Base-by-base conservation (phyloP, 2,329 filamentous ascomycete genomes). In the Phyllosticta citribraziliensis region DNA sequence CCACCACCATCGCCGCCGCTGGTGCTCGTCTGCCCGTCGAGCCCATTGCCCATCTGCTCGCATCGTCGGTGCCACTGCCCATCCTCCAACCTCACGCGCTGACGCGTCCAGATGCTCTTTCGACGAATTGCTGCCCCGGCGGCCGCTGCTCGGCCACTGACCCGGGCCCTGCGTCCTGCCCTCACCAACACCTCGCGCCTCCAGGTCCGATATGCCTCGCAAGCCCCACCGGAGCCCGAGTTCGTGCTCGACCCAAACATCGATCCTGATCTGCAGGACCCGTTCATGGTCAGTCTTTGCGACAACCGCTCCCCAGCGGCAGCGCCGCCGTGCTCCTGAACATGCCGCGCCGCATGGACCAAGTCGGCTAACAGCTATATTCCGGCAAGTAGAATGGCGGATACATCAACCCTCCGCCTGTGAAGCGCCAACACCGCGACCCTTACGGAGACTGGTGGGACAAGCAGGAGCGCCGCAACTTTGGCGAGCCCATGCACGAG, bases 391-490 rank as follows among this genome's bases (percentile, higher is more conserved):
- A 92, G 88, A 95, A 92, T 75, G 90, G 89, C 71, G 88, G 88
- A 75, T 94, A 91, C 75, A 82, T 89, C 71, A 91, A 92, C 77
- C 88, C 89, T 62, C 84, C 86, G 14, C 77, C 82, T 60, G 79
- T 93, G 76, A 97, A 96, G 82, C 88, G 93, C 68, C 87, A 91
- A 75, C 89, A 91, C 79, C 90, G 94, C 73, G 94, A 97, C 75
- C 94, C 95, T 40, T 84, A 97, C 74, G 93, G 77, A 72, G 87
- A 90, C 72, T 99, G 91, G 91, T 97, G 91, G 90, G 93, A 99
- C 78, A 88, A 91, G 76, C 94, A 99, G 79, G 94, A 97, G 76
- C 87, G 92, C 73, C 86, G 94, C 70, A 97, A 99, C 82, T 97
- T 89, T 74, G 92, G 92, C 76, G 95, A 99, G 77, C 90, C 93